Evolutionary conservation across 139 green algal species (phyloP).

Genomic region (Chlamydomonas sphaeroides): DNA sequence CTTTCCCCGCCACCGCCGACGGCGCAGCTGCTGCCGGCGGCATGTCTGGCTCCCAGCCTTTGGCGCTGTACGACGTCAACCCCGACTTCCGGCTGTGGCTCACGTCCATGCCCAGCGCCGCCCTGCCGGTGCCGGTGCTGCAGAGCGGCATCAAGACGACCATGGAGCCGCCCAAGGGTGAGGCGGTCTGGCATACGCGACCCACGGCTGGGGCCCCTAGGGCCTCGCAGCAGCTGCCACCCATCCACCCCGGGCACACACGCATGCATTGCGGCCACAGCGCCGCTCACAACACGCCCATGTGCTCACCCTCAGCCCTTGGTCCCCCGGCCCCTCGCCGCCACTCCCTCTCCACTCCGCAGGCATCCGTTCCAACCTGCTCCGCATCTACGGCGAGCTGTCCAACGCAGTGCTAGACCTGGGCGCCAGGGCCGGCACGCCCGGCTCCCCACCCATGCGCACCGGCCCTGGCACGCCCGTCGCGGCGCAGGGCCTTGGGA

Average conservation of each 20-base stretch:
- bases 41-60: not conserved
- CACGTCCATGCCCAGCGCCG: conserved; percentile 71
- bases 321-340: not conserved
- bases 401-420: conserved; percentile 55
- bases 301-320: not conserved
- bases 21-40: not conserved
- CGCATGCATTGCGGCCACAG: no score
- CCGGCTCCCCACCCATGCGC: no score
- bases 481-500: no score
- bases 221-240: no score
- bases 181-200: not conserved
- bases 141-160: conserved; percentile 77
- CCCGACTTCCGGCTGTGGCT: conserved; percentile 88
- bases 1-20: not conserved
- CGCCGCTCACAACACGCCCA: no score
- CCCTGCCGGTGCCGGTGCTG: conserved; percentile 78
- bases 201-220: no score
- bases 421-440: not conserved
- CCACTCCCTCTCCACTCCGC: not conserved
- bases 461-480: no score
- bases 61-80: conserved; percentile 60
- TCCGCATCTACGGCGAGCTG: conserved; percentile 67
- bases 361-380: conserved; percentile 74
- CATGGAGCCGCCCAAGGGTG: conserved; percentile 81
- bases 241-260: no score